Evolutionary conservation across 2,329 filamentous ascomycete species (phyloP), one percentile per base, ranked within the genome.

Genomic region (Epichloe festucae): DNA sequence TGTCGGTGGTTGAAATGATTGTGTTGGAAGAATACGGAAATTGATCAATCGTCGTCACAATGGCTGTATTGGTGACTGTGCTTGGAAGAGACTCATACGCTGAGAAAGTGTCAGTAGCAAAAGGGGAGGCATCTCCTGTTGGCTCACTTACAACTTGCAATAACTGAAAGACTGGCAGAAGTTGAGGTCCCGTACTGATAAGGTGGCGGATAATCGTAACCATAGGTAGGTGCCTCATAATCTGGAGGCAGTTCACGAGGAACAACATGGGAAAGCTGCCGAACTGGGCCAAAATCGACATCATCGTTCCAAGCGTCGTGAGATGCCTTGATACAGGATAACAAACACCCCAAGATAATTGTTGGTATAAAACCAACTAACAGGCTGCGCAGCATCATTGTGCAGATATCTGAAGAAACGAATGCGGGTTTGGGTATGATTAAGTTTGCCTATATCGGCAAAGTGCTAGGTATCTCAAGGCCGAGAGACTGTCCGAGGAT

Each of bases 201-300:
- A 6, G 58, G 56, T 49, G 57, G 56, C 11, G 54, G 54, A 41
- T 53, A 50, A 3, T 55, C 54, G 44, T 58, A 58, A 40, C 40
- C 45, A 27, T 56, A 54, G 35, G 44, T 54, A 23, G 58, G 55
- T 27, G 57, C 54, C 10, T 51, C 52, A 47, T 60, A 54, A n/a
- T 53, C 44, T 2, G 45, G 49, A 31, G 47, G 53, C 17, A 41
- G 27, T 35, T 54, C 53, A 41, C 53, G 46, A 52, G 45, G 45
- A 43, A 52, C 49, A 42, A 53, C 36, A 21, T 47, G 19, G 5
- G 39, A 38, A 14, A 48, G n/a, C 17, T 21, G 43, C 5, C 14
- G 41, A 31, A 31, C 11, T 31, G 46, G 12, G 8, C n/a, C 36
- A n/a, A 19, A 14, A 31, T 46, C 31, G 19, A 39, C 42, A 34